Percentiles rank a stretch among this genome's conserved stretches.
These are phyloP conservation scores for Stephania cephalantha DNA, from an alignment of 164 flowering plant species.

Conservation along the genomic window DNA sequence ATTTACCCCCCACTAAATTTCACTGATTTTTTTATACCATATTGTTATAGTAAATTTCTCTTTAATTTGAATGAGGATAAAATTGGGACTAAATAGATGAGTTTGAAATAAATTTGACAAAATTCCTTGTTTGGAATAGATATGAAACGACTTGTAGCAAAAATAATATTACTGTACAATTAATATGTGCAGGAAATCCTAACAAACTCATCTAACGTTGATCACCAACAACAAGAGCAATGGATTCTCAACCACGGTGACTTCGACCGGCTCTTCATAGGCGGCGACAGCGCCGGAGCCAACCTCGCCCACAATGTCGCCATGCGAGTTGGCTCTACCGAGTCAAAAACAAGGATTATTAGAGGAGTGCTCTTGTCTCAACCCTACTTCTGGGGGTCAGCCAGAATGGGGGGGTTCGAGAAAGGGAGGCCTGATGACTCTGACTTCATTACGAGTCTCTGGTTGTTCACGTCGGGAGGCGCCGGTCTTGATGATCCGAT, in stretches of 20 bases:
- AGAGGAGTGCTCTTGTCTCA: constrained; percentile 16
- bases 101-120: too few relatives aligned
- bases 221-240: not conserved
- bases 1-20: too few relatives aligned
- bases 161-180: too few relatives aligned
- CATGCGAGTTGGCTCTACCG: constrained; percentile 9
- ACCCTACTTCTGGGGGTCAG: constrained; percentile 33
- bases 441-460: not conserved
- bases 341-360: constrained; percentile 6
- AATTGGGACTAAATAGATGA: too few relatives aligned
- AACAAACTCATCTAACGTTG: too few relatives aligned
- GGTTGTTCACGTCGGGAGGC: constrained; percentile 8
- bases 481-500: constrained; percentile 32
- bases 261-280: constrained; percentile 32
- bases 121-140: too few relatives aligned
- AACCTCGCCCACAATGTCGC: constrained; percentile 37
- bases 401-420: constrained; percentile 19
- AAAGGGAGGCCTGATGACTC: not conserved
- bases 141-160: too few relatives aligned
- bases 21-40: too few relatives aligned
- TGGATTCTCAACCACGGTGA: constrained; percentile 44
- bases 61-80: too few relatives aligned
- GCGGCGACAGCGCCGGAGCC: constrained; percentile 62
- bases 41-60: too few relatives aligned
- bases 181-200: too few relatives aligned